phyloP scores from a whole-genome alignment of 768 basidiomycete genomes.

The Tricholoma matsutake region DNA sequence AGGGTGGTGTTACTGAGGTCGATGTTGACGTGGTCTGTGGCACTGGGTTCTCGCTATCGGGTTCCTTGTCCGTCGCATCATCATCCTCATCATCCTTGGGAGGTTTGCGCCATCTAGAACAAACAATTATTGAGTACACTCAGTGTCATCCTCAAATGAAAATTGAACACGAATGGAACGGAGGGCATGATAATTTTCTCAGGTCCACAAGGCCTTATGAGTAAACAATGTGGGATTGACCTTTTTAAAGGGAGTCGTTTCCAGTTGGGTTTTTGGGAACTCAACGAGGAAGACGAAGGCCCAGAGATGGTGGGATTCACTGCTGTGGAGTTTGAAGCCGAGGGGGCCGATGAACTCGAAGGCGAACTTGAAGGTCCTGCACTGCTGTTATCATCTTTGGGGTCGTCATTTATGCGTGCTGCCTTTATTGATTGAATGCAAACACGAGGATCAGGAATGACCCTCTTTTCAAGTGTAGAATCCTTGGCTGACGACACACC shows the following conservation, averaged over 20 bases:
- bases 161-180: conserved; percentile 79
- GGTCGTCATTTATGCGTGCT: background rate
- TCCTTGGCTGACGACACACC: background rate
- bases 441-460: background rate
- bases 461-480: background rate
- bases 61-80: background rate
- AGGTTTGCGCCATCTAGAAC: background rate
- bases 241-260: background rate
- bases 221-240: background rate
- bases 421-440: background rate
- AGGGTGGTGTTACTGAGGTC: background rate
- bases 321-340: background rate
- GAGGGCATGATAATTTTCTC: conserved; percentile 78
- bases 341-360: background rate
- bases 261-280: background rate
- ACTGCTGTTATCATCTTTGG: background rate
- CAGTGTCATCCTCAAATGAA: conserved; percentile 83
- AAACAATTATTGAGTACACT: background rate
- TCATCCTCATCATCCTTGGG: background rate
- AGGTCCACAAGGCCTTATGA: background rate
- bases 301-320: background rate
- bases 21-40: background rate
- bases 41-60: background rate
- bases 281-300: background rate
- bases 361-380: background rate